A percentile compares a stretch with the other conserved stretches of the same genome.
These are phyloP conservation scores for Coemansia erecta DNA, from an alignment of 192 early-diverging fungal genomes.

Conservation along the genomic window DNA sequence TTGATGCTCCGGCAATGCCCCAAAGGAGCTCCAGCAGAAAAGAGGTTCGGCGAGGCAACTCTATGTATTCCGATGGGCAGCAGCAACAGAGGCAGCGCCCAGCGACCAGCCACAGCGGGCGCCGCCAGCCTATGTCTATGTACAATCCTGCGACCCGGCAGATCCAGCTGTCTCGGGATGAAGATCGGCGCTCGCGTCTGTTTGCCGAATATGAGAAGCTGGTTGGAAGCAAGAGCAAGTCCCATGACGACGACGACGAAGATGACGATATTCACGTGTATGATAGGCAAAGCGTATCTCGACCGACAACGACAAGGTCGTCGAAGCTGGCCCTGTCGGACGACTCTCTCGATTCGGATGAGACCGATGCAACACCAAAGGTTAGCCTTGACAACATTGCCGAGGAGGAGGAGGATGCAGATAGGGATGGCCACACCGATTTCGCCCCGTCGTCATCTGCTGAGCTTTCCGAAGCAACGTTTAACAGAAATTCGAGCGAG, in stretches of 20 bases:
- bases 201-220: conserved; percentile 52
- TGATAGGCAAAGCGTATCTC: background rate
- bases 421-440: too few relatives aligned
- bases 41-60: background rate
- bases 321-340: background rate
- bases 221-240: conserved; percentile 18
- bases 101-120: conserved; percentile 5
- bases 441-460: conserved; percentile 1
- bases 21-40: background rate
- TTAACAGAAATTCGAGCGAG: background rate
- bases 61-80: background rate
- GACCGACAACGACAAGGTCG: too few relatives aligned
- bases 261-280: conserved; percentile 10
- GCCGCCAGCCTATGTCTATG: conserved; percentile 35
- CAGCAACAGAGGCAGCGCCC: background rate
- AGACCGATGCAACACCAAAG: conserved; percentile 1
- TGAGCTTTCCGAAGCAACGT: too few relatives aligned
- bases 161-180: conserved; percentile 47
- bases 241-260: conserved; percentile 22
- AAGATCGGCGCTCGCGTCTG: conserved; percentile 35
- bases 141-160: conserved; percentile 22
- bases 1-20: background rate
- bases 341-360: background rate
- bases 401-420: conserved; percentile 22
- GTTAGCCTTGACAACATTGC: conserved; percentile 19